Evolutionary conservation across 345 rosid species (phyloP), one percentile per base, ranked within the genome.

Genomic region (Acer saccharum): DNA sequence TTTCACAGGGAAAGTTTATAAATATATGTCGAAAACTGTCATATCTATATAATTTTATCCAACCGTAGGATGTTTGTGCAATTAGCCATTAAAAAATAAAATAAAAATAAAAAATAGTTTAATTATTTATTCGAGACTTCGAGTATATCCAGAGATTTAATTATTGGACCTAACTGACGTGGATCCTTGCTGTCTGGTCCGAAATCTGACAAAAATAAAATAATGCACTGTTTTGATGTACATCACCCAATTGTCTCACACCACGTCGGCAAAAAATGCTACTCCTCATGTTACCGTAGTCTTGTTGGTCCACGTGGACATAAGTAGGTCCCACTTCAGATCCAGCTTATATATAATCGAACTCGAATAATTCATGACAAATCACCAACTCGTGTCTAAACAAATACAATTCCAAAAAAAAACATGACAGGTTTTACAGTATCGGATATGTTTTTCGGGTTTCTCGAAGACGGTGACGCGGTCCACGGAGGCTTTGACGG

Each of bases 391-490:
- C 7, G 3, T 44, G 63, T 35, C 39, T 44, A 54, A 54, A 13
- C 27, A 25, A 10, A 7, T 10, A 18, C 12, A 16, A 23, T 1
- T 2, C 5, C 12, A 5, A 3, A 10, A 3, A 10, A 32, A 11
- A 69, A 27, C 58, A 71, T 83, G 70, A 62, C 66, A 3, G 65
- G 68, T 16, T 41, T 48, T 73, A 32, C 39, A 52, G 17, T 18
- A 1, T 68, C 87, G 5, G 93, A 87, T 27, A 76, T 83, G 80
- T 79, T 80, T 65, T 87, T 88, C 50, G 89, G 80, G 70, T 88
- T 85, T 61, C 78, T 85, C 1, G 90, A 85, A 7, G 85, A 84
- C 9, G 76, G 73, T 7, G 73, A 68, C 3, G 64, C 50, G 21
- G 58, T 78, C 14, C 71, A 58, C 2, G 80, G 60, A 16, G 77